Percentiles rank a stretch among this genome's conserved stretches.
Evolutionary conservation across 2,329 filamentous ascomycete genomes (phyloP).

Genomic region (Trichoderma sp.): DNA sequence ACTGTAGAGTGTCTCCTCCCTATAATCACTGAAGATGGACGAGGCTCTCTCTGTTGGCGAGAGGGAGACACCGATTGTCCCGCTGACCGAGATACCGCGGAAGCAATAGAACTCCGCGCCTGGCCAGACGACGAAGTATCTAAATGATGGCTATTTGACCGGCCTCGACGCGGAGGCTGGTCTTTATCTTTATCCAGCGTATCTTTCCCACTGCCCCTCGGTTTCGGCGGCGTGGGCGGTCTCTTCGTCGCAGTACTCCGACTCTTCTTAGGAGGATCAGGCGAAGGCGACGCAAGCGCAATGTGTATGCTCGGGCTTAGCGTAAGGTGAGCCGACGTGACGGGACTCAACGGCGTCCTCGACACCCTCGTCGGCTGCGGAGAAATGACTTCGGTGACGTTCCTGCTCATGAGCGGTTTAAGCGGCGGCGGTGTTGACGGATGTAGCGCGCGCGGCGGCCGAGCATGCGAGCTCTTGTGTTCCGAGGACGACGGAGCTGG

Average conservation of each 20-base stretch:
- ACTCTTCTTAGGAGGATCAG: conserved; percentile 32
- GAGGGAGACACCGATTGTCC: conserved; percentile 14
- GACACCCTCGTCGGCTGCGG: conserved; percentile 35
- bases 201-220: conserved; percentile 30
- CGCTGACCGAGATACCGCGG: background rate
- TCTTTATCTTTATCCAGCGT: background rate
- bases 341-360: conserved; percentile 33
- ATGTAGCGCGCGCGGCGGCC: background rate
- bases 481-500: background rate
- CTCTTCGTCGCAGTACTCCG: conserved; percentile 24
- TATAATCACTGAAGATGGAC: conserved; percentile 20
- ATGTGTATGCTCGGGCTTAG: conserved; percentile 24
- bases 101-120: background rate
- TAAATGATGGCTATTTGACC: conserved; percentile 21
- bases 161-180: background rate
- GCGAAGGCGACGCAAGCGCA: conserved; percentile 27
- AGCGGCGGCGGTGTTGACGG: conserved; percentile 24
- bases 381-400: conserved; percentile 31
- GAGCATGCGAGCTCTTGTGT: background rate
- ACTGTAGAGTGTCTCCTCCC: conserved; percentile 23
- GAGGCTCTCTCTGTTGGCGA: conserved; percentile 11
- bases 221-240: conserved; percentile 40
- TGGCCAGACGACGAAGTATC: conserved; percentile 1
- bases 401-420: conserved; percentile 25
- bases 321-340: conserved; percentile 30